Evolutionary conservation across 768 basidiomycete genomes (phyloP), one percentile per base, ranked within the genome.

Genomic region (Panaeolus cyanescens): DNA sequence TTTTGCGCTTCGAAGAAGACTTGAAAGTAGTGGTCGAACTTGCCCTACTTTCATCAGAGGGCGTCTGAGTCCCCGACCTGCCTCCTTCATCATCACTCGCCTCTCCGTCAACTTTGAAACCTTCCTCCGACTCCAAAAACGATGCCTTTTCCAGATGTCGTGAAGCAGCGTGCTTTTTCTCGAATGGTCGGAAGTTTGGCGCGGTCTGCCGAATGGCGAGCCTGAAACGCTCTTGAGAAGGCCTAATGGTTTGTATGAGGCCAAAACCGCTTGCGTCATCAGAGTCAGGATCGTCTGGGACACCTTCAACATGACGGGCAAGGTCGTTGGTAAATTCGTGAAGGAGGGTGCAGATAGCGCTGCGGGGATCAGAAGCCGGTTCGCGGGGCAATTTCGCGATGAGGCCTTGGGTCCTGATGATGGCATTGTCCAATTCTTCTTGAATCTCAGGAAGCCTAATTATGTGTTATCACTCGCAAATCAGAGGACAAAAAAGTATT

Each of bases 361-460:
- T 79, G 0, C 84, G 70, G 0, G 88, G 82, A 50, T 91, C 82
- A 1, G 62, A 67, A 0, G 89, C 85, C 0, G 88, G 88, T 0
- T 81, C 78, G 31, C 72, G 80, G 0, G 89, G 88, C 5, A 81
- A 71, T 19, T 54, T 54, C 2, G 59, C 25, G 6, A 83, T 61
- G 1, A 60, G 57, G 1, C 67, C 58, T 1, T 80, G 75, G 0
- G 84, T 80, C 6, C 67, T 72, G 0, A 68, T 62, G 0, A 89
- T 79, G 0, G 80, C 71, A 0, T 69, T 73, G 22, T 81, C 77
- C 28, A 91, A 71, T 61, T 91, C 89, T 0, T 83, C 76, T 55
- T 85, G 82, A 9, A 91, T 85, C 60, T 82, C 73, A 0, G 90
- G 89, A 0, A 92, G 77, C 40, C 91, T 92, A 17, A 6, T n/a